Conservation (phyloP, 352 stramenopile genomes). For the Globisporangium viniferum region DNA sequence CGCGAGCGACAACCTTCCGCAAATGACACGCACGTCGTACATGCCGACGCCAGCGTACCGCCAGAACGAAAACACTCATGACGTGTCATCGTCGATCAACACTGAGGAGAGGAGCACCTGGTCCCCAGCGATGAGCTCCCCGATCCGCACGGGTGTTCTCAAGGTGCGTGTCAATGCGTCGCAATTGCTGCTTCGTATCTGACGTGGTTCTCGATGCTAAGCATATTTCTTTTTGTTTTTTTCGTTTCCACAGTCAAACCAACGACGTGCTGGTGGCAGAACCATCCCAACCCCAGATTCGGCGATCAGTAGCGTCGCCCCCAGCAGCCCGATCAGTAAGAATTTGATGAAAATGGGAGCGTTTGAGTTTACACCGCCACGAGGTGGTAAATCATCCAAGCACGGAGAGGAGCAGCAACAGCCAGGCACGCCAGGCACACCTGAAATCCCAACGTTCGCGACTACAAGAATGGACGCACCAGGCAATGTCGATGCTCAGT, state of each 20-base stretch:
- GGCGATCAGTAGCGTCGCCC: conserved; percentile 72
- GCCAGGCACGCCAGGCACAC: conserved; percentile 34
- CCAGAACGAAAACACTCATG: conserved; percentile 28
- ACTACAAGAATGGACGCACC: conserved; percentile 34
- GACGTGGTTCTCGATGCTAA: neutral
- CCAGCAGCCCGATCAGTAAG: conserved; percentile 62
- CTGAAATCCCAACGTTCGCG: conserved; percentile 55
- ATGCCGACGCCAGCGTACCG: conserved; percentile 37
- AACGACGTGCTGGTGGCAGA: conserved; percentile 10
- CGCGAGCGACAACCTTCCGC: conserved; percentile 55
- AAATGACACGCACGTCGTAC: conserved; percentile 66
- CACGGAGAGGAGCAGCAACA: conserved; percentile 24
- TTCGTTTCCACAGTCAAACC: conserved; percentile 15
- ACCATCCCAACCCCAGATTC: conserved; percentile 53
- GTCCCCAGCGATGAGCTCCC: conserved; percentile 55
- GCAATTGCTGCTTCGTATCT: neutral
- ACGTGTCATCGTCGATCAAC: conserved; percentile 40
- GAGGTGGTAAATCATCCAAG: conserved; percentile 22
- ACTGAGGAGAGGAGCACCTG: conserved; percentile 49
- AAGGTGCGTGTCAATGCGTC: conserved; percentile 27
- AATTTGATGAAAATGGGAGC: conserved; percentile 82
- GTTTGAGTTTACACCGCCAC: conserved; percentile 72
- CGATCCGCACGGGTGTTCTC: conserved; percentile 44
- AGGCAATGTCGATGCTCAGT: conserved; percentile 19
- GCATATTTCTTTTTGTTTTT: neutral